Conservation (phyloP, 2,329 filamentous ascomycete species). For the Spiromastix sp. region DNA sequence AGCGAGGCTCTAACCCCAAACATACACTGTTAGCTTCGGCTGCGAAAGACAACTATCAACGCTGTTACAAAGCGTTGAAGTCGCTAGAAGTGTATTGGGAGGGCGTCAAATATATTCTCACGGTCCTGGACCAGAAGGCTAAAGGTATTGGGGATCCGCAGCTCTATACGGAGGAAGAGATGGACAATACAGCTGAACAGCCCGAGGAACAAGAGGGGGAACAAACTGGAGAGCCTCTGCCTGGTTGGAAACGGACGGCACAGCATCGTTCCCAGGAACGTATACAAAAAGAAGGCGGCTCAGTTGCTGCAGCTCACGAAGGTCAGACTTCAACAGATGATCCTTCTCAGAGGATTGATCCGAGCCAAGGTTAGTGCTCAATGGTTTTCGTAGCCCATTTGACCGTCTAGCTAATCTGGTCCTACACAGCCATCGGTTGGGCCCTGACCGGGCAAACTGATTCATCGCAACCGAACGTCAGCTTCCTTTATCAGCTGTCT, state of each 20-base stretch:
- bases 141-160: conserved; percentile 73
- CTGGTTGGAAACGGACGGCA: conserved; percentile 32
- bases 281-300: conserved; percentile 4
- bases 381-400: conserved; percentile 32
- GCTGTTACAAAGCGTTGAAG: conserved; percentile 73
- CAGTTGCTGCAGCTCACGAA: conserved; percentile 17
- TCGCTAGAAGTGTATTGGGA: conserved; percentile 79
- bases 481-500: conserved; percentile 63
- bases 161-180: conserved; percentile 60
- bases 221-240: conserved; percentile 41
- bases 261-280: conserved; percentile 21
- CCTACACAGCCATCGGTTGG: conserved; percentile 60
- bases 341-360: conserved; percentile 39
- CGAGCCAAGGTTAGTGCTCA: conserved; percentile 37
- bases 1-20: conserved; percentile 38
- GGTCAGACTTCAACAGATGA: conserved; percentile 4
- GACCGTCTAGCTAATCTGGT: conserved; percentile 26
- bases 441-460: conserved; percentile 81
- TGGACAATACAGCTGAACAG: conserved; percentile 56
- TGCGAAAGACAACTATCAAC: conserved; percentile 77
- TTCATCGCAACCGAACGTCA: conserved; percentile 72
- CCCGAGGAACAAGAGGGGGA: no score
- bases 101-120: conserved; percentile 76
- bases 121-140: conserved; percentile 75
- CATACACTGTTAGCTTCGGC: conserved; percentile 70